A percentile compares a stretch with the other conserved stretches of the same genome.
Evolutionary conservation across 1,284 basidiomycete genomes (phyloP).

Genomic region (Cryptococcus sp.): DNA sequence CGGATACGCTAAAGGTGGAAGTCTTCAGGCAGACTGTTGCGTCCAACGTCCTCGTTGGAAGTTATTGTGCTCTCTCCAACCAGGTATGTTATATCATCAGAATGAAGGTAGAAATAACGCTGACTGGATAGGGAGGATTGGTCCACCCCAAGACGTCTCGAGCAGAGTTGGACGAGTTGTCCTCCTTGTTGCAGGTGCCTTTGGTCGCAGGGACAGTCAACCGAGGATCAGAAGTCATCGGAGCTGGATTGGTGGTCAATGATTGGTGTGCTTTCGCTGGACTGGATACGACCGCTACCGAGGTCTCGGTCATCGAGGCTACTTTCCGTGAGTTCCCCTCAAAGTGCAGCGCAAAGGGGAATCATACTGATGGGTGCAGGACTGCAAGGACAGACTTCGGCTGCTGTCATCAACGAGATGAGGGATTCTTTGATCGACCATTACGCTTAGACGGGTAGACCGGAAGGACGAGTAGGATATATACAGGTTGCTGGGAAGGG

Average conservation of each 20-base stretch:
- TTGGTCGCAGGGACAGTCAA: conserved; percentile 97
- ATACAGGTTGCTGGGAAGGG: no score
- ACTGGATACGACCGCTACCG: conserved; percentile 93
- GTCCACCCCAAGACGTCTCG: conserved; percentile 96
- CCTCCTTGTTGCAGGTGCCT: conserved; percentile 88
- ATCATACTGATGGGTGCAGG: conserved; percentile 50
- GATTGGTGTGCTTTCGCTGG: conserved; percentile 99
- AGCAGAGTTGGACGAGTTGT: conserved; percentile 96
- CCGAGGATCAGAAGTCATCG: conserved; percentile 94
- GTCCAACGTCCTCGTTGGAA: conserved; percentile 93
- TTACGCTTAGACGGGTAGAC: conserved; percentile 59
- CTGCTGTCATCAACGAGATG: conserved; percentile 89
- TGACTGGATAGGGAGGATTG: conserved; percentile 69
- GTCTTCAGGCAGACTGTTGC: conserved; percentile 98
- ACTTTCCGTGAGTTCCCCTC: conserved; percentile 71
- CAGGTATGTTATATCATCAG: conserved; percentile 34
- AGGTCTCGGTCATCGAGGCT: conserved; percentile 96
- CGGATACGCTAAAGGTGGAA: conserved; percentile 97
- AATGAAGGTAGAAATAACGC: no score
- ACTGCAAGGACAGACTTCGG: conserved; percentile 77
- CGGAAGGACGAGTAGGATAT: no score
- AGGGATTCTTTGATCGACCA: conserved; percentile 88
- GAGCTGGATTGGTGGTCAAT: conserved; percentile 95
- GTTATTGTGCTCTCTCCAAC: conserved; percentile 90
- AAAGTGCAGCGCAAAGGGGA: background rate